A percentile compares a stretch with the other conserved stretches of the same genome.
Evolutionary conservation across 257 asterid genomes (phyloP).

Genomic region (Forsythia suspensa): DNA sequence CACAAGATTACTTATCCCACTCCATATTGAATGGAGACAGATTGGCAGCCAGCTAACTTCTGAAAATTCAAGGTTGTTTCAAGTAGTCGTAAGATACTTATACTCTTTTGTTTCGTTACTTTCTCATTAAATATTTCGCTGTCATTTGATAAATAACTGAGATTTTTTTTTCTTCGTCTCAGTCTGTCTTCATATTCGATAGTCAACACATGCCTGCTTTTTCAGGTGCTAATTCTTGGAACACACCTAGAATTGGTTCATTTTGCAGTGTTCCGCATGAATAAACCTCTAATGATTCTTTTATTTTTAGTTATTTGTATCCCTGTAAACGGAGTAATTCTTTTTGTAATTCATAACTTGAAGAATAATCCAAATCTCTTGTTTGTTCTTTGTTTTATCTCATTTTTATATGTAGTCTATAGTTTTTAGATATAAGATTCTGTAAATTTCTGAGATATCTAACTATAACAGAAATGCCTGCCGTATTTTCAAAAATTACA

Average conservation of each 20-base stretch:
- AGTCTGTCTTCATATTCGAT: neutral
- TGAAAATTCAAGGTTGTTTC: neutral
- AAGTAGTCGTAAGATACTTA: neutral
- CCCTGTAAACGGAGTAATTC: neutral
- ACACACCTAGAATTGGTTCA: neutral
- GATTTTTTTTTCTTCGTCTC: neutral
- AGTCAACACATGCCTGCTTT: neutral
- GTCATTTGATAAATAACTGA: too few species aligned
- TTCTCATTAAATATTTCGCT: neutral
- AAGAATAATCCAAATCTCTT: neutral
- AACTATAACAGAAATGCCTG: too few species aligned
- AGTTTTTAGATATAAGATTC: too few species aligned
- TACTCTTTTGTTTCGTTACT: too few species aligned
- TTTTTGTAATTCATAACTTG: neutral
- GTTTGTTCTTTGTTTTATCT: neutral
- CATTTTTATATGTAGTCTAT: too few species aligned
- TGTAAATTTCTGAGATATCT: too few species aligned
- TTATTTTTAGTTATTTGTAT: neutral
- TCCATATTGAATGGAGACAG: slow-evolving; percentile 1
- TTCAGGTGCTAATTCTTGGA: neutral
- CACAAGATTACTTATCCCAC: slow-evolving; percentile 9
- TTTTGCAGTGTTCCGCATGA: neutral
- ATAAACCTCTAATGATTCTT: neutral
- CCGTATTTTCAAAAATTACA: too few species aligned
- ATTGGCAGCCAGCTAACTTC: neutral